A percentile compares a stretch with the other conserved stretches of the same genome.
These are phyloP conservation scores for Barnettozyma salicaria DNA, from an alignment of 805 yeast species.

Conservation along the genomic window DNA sequence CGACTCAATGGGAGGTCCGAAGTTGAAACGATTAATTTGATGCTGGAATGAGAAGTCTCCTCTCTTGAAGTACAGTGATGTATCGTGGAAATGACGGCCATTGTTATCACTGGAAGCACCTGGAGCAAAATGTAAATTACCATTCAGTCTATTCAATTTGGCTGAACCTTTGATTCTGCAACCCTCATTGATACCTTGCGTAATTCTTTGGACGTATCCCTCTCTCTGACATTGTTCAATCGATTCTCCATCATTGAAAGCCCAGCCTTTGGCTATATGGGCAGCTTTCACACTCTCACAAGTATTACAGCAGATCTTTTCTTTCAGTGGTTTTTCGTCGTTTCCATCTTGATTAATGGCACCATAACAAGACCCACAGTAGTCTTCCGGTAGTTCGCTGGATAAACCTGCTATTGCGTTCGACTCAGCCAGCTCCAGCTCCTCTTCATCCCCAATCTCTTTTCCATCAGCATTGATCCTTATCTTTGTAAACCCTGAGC, in stretches of 20 bases:
- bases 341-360: slow-evolving; percentile 55
- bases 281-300: slow-evolving; percentile 80
- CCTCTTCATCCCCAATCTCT: slow-evolving; percentile 35
- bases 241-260: slow-evolving; percentile 80
- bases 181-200: slow-evolving; percentile 67
- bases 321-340: slow-evolving; percentile 31
- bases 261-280: slow-evolving; percentile 76
- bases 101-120: slow-evolving; percentile 64
- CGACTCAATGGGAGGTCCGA: slow-evolving; percentile 55
- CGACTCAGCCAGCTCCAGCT: slow-evolving; percentile 34
- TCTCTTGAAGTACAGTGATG: slow-evolving; percentile 59
- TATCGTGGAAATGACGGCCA: slow-evolving; percentile 76
- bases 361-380: slow-evolving; percentile 92
- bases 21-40: slow-evolving; percentile 70
- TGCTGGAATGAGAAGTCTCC: slow-evolving; percentile 70
- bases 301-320: slow-evolving; percentile 69
- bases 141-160: slow-evolving; percentile 76
- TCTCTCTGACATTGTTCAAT: slow-evolving; percentile 88
- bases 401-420: slow-evolving; percentile 15
- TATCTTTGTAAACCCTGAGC: slow-evolving; percentile 65
- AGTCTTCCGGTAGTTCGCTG: slow-evolving; percentile 39
- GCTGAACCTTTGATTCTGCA: slow-evolving; percentile 82
- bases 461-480: slow-evolving; percentile 54
- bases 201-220: slow-evolving; percentile 67
- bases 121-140: slow-evolving; percentile 94